A percentile compares a stretch with the other conserved stretches of the same genome.
Conservation (phyloP, 2,329 filamentous ascomycete genomes). For the Penicillium aurantiogriseum region DNA sequence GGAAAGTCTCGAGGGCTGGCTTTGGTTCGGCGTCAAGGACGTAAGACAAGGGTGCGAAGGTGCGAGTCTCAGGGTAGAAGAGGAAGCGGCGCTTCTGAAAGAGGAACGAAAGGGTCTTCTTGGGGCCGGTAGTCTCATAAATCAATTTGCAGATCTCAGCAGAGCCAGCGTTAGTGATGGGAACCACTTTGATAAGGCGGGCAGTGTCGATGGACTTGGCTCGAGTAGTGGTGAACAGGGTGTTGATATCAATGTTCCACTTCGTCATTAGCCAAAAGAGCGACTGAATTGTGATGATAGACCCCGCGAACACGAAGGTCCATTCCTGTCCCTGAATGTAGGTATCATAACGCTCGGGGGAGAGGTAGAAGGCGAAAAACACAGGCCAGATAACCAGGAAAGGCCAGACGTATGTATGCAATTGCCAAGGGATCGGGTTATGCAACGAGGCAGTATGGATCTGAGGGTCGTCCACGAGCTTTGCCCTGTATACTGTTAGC, state of each 20-base stretch:
- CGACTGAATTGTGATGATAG: constrained; percentile 83
- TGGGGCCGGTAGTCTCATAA: constrained; percentile 71
- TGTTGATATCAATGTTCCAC: constrained; percentile 89
- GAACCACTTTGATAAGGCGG: constrained; percentile 86
- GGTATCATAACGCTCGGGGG: constrained; percentile 77
- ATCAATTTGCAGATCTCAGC: constrained; percentile 82
- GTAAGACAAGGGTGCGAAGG: constrained; percentile 81
- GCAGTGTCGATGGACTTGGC: constrained; percentile 71
- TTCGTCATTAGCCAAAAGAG: constrained; percentile 94
- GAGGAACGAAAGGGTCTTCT: constrained; percentile 78
- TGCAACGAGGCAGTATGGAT: constrained; percentile 85
- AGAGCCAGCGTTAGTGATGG: constrained; percentile 81
- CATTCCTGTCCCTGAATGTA: constrained; percentile 94
- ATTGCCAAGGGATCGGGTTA: constrained; percentile 74
- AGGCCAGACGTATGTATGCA: constrained; percentile 91
- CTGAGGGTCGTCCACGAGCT: constrained; percentile 87
- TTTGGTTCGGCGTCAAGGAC: constrained; percentile 82
- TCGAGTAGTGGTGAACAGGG: constrained; percentile 73
- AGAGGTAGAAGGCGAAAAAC: constrained; percentile 85
- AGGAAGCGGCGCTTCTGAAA: constrained; percentile 98
- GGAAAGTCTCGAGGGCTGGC: constrained; percentile 74
- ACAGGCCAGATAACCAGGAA: constrained; percentile 89
- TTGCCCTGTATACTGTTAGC: constrained; percentile 55
- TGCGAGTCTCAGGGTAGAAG: constrained; percentile 67
- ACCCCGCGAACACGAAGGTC: constrained; percentile 92